These are phyloP conservation scores for Saccharomycopsis malanga DNA, from an alignment of 805 yeast species.

Conservation along the genomic window DNA sequence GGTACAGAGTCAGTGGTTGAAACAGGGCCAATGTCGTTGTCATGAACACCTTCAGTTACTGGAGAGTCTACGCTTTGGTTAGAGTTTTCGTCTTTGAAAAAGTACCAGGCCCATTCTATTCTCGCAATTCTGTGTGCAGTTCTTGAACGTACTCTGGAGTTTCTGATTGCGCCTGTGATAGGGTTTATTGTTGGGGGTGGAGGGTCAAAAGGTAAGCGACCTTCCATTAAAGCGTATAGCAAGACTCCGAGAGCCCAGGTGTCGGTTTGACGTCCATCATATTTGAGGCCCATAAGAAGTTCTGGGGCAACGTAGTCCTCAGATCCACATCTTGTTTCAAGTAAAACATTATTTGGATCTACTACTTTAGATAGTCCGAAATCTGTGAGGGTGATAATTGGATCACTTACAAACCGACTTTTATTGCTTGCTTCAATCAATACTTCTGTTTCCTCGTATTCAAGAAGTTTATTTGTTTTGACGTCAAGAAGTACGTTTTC, in stretches of 20 bases:
- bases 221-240: conserved; percentile 77
- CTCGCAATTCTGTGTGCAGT: conserved; percentile 88
- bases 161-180: conserved; percentile 28
- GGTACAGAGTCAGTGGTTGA: background rate
- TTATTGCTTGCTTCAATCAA: background rate
- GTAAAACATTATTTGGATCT: conserved; percentile 49
- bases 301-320: conserved; percentile 97
- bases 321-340: conserved; percentile 90
- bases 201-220: conserved; percentile 86
- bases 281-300: conserved; percentile 78
- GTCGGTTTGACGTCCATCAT: conserved; percentile 88
- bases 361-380: conserved; percentile 80
- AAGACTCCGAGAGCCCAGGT: conserved; percentile 94
- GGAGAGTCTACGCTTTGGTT: conserved; percentile 2
- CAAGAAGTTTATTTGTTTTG: background rate
- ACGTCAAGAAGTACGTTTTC: conserved; percentile 62
- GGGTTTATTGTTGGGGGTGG: conserved; percentile 46
- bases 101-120: conserved; percentile 85
- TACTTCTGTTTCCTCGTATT: background rate
- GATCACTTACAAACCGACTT: conserved; percentile 22
- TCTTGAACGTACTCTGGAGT: conserved; percentile 41
- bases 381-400: conserved; percentile 65
- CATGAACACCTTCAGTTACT: background rate
- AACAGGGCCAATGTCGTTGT: background rate
- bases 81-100: conserved; percentile 33